Conservation (phyloP, 352 stramenopile species). For the Phytophthora vignae region DNA sequence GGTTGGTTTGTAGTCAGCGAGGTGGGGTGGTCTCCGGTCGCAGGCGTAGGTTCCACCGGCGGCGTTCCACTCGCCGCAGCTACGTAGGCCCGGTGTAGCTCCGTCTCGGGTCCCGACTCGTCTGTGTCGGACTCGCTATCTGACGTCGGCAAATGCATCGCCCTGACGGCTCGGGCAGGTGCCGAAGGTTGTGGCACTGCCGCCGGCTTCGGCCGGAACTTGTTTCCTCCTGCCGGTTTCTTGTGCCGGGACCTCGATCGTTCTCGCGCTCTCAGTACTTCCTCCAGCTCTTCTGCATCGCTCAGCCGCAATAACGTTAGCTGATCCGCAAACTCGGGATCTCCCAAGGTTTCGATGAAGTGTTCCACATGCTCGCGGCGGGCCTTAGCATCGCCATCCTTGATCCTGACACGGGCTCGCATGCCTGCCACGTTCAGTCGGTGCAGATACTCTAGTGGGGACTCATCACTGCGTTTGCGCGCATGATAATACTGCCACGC, state of each 20-base stretch:
- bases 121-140: not conserved
- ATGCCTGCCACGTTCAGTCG: slow-evolving; percentile 6
- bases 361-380: not conserved
- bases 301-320: not conserved
- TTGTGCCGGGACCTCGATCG: slow-evolving; percentile 7
- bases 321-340: too few species aligned
- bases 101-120: not conserved
- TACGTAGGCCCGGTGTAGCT: not conserved
- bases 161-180: not conserved
- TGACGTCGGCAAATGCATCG: not conserved
- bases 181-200: not conserved
- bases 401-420: slow-evolving; percentile 5
- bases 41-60: too few species aligned
- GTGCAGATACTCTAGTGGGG: slow-evolving; percentile 12
- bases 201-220: slow-evolving; percentile 1
- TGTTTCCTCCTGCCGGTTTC: not conserved
- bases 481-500: slow-evolving; percentile 17
- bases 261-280: not conserved
- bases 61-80: not conserved
- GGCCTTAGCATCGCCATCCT: not conserved
- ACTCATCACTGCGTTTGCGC: not conserved
- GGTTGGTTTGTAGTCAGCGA: too few species aligned
- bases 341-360: too few species aligned
- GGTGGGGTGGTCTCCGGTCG: too few species aligned
- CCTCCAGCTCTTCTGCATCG: slow-evolving; percentile 8